Percentiles rank a stretch among this genome's conserved stretches.
phyloP scores from a whole-genome alignment of 1,284 basidiomycete genomes.

The Volvariella volvacea region DNA sequence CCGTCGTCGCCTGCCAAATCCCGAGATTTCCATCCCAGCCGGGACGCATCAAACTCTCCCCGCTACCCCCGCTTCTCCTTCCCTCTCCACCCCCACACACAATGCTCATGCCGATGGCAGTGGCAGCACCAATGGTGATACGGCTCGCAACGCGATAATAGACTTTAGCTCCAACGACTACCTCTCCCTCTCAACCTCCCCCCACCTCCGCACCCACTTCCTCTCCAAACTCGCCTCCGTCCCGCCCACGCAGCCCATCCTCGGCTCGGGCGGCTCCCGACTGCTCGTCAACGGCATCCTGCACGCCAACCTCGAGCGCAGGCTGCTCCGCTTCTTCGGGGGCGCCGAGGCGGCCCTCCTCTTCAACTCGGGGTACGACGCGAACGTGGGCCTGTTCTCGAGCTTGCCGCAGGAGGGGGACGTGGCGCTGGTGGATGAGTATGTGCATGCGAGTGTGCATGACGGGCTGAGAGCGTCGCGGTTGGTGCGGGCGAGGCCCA shows the following conservation, averaged over 20 bases:
- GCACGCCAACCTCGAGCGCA: conserved; percentile 65
- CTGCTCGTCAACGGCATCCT: conserved; percentile 76
- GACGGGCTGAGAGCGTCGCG: conserved; percentile 81
- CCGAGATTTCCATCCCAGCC: conserved; percentile 26
- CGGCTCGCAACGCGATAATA: conserved; percentile 27
- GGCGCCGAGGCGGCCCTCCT: conserved; percentile 63
- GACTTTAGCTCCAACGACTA: conserved; percentile 95
- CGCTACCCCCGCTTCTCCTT: conserved; percentile 23
- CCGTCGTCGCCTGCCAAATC: conserved; percentile 52
- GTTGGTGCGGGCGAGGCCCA: conserved; percentile 24
- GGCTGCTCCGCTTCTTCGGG: conserved; percentile 61
- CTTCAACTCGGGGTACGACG: conserved; percentile 95
- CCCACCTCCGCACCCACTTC: conserved; percentile 49
- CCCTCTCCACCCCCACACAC: conserved; percentile 17
- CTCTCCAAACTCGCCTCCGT: conserved; percentile 45
- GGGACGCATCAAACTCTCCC: conserved; percentile 13
- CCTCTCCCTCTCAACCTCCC: conserved; percentile 72
- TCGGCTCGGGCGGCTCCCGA: conserved; percentile 90
- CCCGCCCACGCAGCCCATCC: conserved; percentile 38
- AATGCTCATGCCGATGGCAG: too few relatives aligned
- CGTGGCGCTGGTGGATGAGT: conserved; percentile 78
- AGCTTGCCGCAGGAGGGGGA: conserved; percentile 79
- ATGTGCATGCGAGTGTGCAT: conserved; percentile 90
- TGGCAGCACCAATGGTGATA: too few relatives aligned
- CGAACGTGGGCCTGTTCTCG: conserved; percentile 87